These are phyloP conservation scores for Pharus latifolius DNA, from an alignment of 176 grass and related monocot species.

Conservation along the genomic window DNA sequence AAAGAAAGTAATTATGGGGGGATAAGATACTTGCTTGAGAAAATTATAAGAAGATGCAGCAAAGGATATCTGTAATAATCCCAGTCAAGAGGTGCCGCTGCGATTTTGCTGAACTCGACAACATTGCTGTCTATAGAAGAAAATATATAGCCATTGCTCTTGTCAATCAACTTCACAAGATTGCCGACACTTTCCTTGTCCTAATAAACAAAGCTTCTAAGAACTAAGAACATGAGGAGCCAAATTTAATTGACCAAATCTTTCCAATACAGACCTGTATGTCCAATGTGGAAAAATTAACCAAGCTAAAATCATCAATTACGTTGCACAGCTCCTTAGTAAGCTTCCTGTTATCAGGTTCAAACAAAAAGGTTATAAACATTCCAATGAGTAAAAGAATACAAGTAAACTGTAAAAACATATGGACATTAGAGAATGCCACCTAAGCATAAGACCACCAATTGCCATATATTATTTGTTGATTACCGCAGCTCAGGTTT, in stretches of 20 bases:
- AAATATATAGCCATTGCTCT: conserved; percentile 97
- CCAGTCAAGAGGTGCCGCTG: conserved; percentile 62
- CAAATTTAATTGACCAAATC: neutral
- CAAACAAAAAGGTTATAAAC: conserved; percentile 1
- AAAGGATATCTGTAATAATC: conserved; percentile 99
- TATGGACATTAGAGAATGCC: neutral
- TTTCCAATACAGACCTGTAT: conserved; percentile 54
- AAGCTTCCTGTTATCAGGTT: conserved; percentile 65
- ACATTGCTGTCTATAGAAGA: conserved; percentile 68
- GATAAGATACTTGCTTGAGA: neutral
- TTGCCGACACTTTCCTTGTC: conserved; percentile 96
- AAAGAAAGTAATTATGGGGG: neutral
- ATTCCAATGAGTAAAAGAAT: neutral
- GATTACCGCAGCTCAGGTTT: neutral
- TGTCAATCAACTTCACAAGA: conserved; percentile 93
- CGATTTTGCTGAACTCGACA: conserved; percentile 89
- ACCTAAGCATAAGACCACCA: neutral
- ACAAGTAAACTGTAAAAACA: neutral
- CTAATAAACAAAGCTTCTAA: conserved; percentile 23
- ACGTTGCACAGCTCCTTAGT: conserved; percentile 90
- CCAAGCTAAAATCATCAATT: conserved; percentile 66
- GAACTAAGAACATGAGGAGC: neutral
- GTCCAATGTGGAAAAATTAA: conserved; percentile 87
- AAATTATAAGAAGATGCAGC: neutral
- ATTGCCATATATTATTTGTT: neutral